A percentile compares a stretch with the other conserved stretches of the same genome.
Evolutionary conservation across 2,329 filamentous ascomycete genomes (phyloP).

Genomic region (Samsoniella hepiali): DNA sequence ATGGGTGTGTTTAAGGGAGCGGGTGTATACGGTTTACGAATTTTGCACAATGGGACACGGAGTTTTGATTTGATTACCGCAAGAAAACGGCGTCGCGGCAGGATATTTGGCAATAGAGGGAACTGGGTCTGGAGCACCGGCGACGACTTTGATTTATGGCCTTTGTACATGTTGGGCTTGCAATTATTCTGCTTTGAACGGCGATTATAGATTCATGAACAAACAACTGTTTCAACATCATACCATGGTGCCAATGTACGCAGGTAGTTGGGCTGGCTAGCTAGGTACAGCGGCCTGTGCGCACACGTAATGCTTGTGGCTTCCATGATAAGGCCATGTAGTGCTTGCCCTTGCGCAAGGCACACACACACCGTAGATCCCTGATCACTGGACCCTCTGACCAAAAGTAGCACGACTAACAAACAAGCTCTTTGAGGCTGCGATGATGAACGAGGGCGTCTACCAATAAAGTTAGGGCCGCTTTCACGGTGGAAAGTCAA

Average conservation of each 20-base stretch:
- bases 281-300: not conserved
- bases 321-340: not conserved
- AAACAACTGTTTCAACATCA: not conserved
- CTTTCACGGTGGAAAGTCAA: not conserved
- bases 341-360: not conserved
- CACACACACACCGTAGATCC: not conserved
- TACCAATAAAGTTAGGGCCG: not conserved
- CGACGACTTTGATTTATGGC: not conserved
- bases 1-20: not conserved
- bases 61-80: not conserved
- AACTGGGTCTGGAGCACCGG: not conserved
- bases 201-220: conserved; percentile 4
- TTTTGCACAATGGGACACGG: not conserved
- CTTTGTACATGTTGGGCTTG: not conserved
- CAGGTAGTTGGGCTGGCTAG: not conserved
- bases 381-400: not conserved
- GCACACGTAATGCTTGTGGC: not conserved
- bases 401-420: not conserved
- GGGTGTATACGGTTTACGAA: not conserved
- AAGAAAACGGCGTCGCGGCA: conserved; percentile 5
- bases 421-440: too few relatives aligned
- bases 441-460: not conserved
- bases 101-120: not conserved
- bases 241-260: too few relatives aligned
- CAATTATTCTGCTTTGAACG: not conserved